Base-by-base conservation (phyloP, 148 eudicot genomes). In the Oxyria digyna region DNA sequence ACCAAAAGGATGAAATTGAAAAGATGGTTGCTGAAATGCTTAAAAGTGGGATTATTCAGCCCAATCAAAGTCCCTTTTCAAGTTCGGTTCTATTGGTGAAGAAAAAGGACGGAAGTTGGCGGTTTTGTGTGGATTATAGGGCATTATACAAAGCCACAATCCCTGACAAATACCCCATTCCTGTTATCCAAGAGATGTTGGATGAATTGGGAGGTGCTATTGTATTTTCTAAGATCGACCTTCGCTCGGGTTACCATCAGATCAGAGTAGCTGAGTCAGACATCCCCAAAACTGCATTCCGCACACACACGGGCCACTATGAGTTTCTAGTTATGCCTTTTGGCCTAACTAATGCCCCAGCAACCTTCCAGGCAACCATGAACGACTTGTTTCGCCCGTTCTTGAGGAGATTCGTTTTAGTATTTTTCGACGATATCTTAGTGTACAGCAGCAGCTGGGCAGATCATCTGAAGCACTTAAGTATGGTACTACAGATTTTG, bases 281-380 rank as follows among this genome's bases (percentile, higher is more conserved):
- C 14, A 17, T 67, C 1, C n/a, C 8, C 10, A 67, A 67, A 14
- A 67, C 70, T 0, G 8, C 70, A 13, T 67, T 43, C 9, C 12
- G 11, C 6, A 67, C 70, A 12, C 54, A 67, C 17, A 9, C 26
- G 1, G 31, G 52, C 0, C 54, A 67, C 35, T 67, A 41, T 10
- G 52, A 67, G 8, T 67, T 18, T 17, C 7, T 67, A 17, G 70
- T 67, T 6, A 67, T 67, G 70, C 33, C 70, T 0, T 67, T 67
- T 24, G 52, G 72, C 42, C 40, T 69, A 12, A 69, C 62, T 3
- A 69, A 69, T 48, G 72, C 72, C 7, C 62, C 62, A 0, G 3
- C 62, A 3, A 69, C 42, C 12, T 69, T 69, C 14, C 72, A 69
- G 18, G 17, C 5, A 6, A 5, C n/a, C 1, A 69, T 69, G 72